Evolutionary conservation across 106 monocot genomes (phyloP).

Genomic region (Platanthera guangdongensis): DNA sequence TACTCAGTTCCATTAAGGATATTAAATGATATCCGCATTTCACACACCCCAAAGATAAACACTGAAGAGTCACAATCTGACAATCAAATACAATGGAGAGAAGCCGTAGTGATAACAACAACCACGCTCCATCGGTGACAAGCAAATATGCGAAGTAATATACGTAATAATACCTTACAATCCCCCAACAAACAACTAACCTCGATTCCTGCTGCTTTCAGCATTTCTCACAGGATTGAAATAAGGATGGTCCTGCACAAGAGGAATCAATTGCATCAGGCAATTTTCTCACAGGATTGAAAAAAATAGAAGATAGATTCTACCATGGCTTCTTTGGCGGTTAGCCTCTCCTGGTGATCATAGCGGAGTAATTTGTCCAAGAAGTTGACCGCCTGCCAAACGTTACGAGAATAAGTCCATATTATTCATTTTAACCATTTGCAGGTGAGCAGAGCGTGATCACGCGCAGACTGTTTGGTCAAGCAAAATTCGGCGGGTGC

Average conservation of each 20-base stretch:
- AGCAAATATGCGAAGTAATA: too few species aligned
- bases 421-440: background rate
- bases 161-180: too few species aligned
- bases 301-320: background rate
- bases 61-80: too few species aligned
- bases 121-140: too few species aligned
- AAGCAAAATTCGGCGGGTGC: too few species aligned
- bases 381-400: constrained; percentile 73
- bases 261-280: background rate
- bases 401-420: background rate
- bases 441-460: background rate
- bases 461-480: too few species aligned
- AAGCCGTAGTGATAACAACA: too few species aligned
- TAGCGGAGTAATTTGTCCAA: constrained; percentile 72
- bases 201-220: constrained; percentile 40
- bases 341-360: constrained; percentile 91
- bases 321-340: constrained; percentile 97
- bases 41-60: background rate
- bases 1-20: too few species aligned
- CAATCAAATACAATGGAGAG: too few species aligned
- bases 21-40: too few species aligned
- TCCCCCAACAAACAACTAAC: background rate
- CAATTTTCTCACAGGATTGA: background rate
- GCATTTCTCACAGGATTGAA: constrained; percentile 66
- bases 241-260: constrained; percentile 65